These are phyloP conservation scores for Podochytrium sp. DNA, from an alignment of 192 early-diverging fungal genomes.

Conservation along the genomic window DNA sequence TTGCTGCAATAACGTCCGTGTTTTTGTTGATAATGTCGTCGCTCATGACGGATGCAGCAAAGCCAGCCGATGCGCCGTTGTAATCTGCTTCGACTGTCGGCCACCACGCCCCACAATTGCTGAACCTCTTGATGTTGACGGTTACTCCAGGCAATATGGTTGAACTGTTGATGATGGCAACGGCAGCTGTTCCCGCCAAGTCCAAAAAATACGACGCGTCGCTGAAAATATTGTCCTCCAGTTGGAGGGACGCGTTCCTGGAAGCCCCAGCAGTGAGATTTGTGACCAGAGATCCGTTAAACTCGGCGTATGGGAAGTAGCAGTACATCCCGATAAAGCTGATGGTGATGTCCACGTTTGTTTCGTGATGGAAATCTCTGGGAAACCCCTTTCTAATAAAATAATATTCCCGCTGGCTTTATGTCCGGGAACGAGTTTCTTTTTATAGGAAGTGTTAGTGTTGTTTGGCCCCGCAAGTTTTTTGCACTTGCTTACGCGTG, in stretches of 20 bases:
- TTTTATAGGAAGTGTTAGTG: too few relatives aligned
- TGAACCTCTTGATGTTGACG: not conserved
- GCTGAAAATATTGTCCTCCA: too few relatives aligned
- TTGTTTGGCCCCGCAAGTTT: too few relatives aligned
- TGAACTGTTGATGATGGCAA: not conserved
- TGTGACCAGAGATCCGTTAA: conserved; percentile 11
- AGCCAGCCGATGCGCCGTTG: not conserved
- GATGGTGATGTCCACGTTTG: not conserved
- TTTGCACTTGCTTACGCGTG: too few relatives aligned
- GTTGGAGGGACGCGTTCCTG: too few relatives aligned
- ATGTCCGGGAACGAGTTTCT: too few relatives aligned
- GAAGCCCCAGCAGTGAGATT: not conserved
- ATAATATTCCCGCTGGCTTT: too few relatives aligned
- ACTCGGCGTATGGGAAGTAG: not conserved
- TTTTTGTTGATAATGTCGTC: not conserved
- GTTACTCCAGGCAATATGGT: not conserved
- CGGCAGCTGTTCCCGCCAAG: not conserved
- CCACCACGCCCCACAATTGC: not conserved
- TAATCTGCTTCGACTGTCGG: not conserved
- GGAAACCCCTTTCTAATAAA: too few relatives aligned
- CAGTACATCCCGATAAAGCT: not conserved
- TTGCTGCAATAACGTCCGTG: not conserved
- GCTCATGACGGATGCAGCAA: not conserved
- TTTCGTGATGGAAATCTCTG: too few relatives aligned
- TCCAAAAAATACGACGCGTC: not conserved